These are phyloP conservation scores for Aspergillus bertholletiae DNA, from an alignment of 495 filamentous ascomycete species.

Conservation along the genomic window DNA sequence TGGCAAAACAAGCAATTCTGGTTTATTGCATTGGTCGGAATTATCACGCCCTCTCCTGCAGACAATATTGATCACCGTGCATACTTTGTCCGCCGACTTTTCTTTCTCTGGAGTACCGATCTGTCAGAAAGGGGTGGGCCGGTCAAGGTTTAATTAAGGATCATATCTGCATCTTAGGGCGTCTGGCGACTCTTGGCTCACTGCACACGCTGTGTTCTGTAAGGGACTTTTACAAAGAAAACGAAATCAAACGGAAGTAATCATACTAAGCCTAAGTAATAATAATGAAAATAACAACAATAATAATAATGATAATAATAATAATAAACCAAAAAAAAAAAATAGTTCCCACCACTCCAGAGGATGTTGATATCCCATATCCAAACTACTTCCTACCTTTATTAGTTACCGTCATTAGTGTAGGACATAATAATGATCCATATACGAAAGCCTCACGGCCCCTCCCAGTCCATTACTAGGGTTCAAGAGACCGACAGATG, in stretches of 20 bases:
- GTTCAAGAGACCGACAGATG: too few relatives aligned
- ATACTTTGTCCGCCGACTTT: neutral
- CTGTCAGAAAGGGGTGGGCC: slow-evolving; percentile 28
- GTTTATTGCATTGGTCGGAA: neutral
- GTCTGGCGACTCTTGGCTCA: slow-evolving; percentile 33
- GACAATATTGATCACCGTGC: neutral
- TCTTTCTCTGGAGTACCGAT: slow-evolving; percentile 5
- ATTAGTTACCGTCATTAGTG: too few relatives aligned
- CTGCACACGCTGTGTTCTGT: slow-evolving; percentile 8
- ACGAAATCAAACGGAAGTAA: neutral
- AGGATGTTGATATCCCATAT: too few relatives aligned
- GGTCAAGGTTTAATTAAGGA: slow-evolving; percentile 47
- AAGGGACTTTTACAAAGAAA: slow-evolving; percentile 12
- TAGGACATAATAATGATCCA: too few relatives aligned
- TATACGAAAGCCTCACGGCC: too few relatives aligned
- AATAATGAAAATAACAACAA: too few relatives aligned
- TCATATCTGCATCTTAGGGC: slow-evolving; percentile 34
- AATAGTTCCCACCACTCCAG: too few relatives aligned
- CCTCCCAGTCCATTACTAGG: too few relatives aligned
- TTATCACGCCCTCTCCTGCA: neutral
- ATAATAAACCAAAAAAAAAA: too few relatives aligned
- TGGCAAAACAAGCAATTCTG: neutral
- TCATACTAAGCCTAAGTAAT: too few relatives aligned
- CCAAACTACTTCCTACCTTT: too few relatives aligned
- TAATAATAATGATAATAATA: too few relatives aligned